phyloP scores from a whole-genome alignment of 2,329 filamentous ascomycete genomes.

The Chalara sp. region DNA sequence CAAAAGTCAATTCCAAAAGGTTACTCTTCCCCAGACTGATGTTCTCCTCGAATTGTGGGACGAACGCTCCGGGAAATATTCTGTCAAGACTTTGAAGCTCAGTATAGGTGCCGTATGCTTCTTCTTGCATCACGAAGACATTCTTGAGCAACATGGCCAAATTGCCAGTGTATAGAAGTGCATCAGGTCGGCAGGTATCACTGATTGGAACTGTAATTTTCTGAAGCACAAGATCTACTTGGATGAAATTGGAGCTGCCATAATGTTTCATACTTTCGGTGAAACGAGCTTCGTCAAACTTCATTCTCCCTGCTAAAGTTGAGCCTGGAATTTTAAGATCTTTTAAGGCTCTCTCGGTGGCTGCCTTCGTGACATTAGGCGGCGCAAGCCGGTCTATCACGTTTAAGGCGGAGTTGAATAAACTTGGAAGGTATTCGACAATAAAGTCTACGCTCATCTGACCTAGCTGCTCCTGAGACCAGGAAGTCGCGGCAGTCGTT shows the following conservation, averaged over 20 bases:
- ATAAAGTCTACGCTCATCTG: conserved; percentile 21
- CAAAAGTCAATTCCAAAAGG: conserved; percentile 36
- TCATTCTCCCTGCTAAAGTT: conserved; percentile 9
- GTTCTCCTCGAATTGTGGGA: conserved; percentile 21
- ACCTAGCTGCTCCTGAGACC: conserved; percentile 23
- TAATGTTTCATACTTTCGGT: conserved; percentile 9
- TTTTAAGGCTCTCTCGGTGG: conserved; percentile 23
- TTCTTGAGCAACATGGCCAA: conserved; percentile 31
- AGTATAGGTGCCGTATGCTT: conserved; percentile 9
- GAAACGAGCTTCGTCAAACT: conserved; percentile 13
- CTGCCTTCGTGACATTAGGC: conserved; percentile 9
- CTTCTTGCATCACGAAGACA: conserved; percentile 26
- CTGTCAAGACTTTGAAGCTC: conserved; percentile 27
- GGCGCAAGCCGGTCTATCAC: conserved; percentile 32
- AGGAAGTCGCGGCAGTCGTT: conserved; percentile 16
- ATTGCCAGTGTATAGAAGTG: conserved; percentile 37
- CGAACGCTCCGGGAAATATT: conserved; percentile 28
- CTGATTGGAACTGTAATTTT: conserved; percentile 15
- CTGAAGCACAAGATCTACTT: conserved; percentile 26
- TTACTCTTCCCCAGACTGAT: conserved; percentile 30
- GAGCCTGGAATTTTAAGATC: conserved; percentile 19
- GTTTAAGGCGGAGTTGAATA: conserved; percentile 27
- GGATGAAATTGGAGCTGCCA: conserved; percentile 28
- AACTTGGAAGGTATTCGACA: conserved; percentile 31
- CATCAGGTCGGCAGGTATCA: conserved; percentile 27